phyloP scores from a whole-genome alignment of 139 green algal genomes.

The Chlamydomonas sphaeroides region DNA sequence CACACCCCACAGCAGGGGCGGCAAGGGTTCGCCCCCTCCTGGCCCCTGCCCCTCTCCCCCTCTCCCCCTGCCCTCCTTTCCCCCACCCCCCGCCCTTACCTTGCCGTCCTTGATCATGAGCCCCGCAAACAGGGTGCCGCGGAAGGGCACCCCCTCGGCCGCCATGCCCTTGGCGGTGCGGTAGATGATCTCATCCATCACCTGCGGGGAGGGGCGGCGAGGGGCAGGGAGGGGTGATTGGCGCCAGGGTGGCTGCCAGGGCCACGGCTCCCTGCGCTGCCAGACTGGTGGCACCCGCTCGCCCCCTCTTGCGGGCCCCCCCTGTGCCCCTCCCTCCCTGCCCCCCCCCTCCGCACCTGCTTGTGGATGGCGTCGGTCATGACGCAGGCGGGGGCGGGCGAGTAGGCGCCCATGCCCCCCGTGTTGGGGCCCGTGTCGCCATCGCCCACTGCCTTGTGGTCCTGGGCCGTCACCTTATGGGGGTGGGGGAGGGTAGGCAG shows the following conservation, averaged over 20 bases:
- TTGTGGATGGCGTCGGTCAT: constrained; percentile 82
- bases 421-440: constrained; percentile 98
- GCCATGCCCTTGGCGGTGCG: constrained; percentile 90
- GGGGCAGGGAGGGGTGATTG: too few relatives aligned
- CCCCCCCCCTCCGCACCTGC: constrained; percentile 48
- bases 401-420: constrained; percentile 98
- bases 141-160: constrained; percentile 85
- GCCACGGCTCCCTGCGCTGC: too few relatives aligned
- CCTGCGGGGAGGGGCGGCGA: constrained; percentile 21
- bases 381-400: constrained; percentile 93
- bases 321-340: too few relatives aligned
- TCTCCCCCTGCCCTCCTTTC: too few relatives aligned
- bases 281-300: too few relatives aligned
- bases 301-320: too few relatives aligned
- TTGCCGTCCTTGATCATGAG: constrained; percentile 95
- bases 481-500: not conserved
- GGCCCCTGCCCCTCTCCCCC: not conserved
- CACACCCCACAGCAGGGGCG: too few relatives aligned
- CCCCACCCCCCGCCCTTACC: constrained; percentile 47
- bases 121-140: constrained; percentile 95
- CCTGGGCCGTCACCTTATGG: constrained; percentile 67
- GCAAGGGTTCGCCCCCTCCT: too few relatives aligned
- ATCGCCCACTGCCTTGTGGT: constrained; percentile 96
- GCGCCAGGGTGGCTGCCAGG: too few relatives aligned
- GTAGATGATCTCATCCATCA: constrained; percentile 90